Conservation (phyloP, 73 alveolate species). For the Diophrys sp. region DNA sequence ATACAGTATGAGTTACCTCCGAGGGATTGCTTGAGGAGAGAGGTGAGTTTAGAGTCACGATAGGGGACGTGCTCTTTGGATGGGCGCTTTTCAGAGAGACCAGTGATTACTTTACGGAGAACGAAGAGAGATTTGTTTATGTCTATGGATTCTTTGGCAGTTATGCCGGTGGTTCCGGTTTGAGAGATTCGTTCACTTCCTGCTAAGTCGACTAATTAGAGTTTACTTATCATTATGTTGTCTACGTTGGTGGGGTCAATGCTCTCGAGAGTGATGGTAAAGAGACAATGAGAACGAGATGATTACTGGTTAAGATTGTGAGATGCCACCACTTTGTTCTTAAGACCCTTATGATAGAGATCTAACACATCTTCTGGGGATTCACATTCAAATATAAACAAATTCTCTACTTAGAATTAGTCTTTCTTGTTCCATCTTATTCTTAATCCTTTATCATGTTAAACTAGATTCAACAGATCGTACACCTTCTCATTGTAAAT, state of each 20-base stretch:
- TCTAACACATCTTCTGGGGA: constrained; percentile 70
- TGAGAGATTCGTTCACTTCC: constrained; percentile 93
- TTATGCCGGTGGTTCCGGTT: constrained; percentile 90
- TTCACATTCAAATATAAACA: constrained; percentile 71
- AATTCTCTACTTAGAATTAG: constrained; percentile 73
- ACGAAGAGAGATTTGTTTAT: constrained; percentile 94
- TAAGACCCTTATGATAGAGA: constrained; percentile 76
- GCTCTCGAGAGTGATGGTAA: constrained; percentile 72
- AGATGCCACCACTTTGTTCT: constrained; percentile 91
- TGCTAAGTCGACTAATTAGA: constrained; percentile 95
- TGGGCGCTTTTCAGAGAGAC: constrained; percentile 77
- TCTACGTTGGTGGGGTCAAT: constrained; percentile 69
- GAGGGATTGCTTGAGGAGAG: constrained; percentile 86
- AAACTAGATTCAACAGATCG: constrained; percentile 47
- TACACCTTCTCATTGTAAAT: constrained; percentile 66
- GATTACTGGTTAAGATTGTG: constrained; percentile 91
- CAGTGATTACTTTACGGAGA: constrained; percentile 92
- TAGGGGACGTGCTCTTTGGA: constrained; percentile 80
- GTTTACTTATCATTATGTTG: constrained; percentile 74
- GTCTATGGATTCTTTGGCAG: constrained; percentile 89
- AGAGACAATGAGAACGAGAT: constrained; percentile 92
- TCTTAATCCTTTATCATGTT: constrained; percentile 39
- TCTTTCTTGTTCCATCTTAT: constrained; percentile 83
- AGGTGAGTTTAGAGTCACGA: constrained; percentile 94
- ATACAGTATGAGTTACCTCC: constrained; percentile 95